Percentiles rank a stretch among this genome's conserved stretches.
Evolutionary conservation across 257 asterid species (phyloP).

Genomic region (Ehretia macrophylla): DNA sequence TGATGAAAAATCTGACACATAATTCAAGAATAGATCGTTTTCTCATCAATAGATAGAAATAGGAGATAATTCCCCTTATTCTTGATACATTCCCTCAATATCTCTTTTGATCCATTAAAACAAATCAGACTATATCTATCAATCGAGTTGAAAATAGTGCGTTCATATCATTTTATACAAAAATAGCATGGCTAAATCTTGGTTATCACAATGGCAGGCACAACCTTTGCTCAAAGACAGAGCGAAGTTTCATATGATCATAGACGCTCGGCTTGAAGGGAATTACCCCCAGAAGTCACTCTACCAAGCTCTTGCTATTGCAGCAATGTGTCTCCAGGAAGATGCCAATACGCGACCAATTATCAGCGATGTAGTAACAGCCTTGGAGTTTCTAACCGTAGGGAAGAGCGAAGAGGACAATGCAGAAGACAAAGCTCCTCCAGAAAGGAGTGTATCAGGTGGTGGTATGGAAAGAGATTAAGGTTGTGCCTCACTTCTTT

Average conservation of each 20-base stretch:
- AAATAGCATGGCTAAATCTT: background rate
- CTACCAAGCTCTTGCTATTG: conserved; percentile 58
- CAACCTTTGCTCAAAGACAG: conserved; percentile 53
- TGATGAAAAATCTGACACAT: too few species aligned
- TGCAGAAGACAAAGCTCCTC: background rate
- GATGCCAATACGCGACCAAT: conserved; percentile 52
- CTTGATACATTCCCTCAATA: too few species aligned
- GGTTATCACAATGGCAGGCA: conserved; percentile 30
- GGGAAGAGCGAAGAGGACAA: conserved; percentile 7
- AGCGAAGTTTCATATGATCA: conserved; percentile 44
- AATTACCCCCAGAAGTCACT: conserved; percentile 44
- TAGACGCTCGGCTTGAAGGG: conserved; percentile 45
- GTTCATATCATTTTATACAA: background rate
- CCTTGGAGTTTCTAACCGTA: conserved; percentile 30
- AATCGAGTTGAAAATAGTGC: too few species aligned
- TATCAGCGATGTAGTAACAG: conserved; percentile 50
- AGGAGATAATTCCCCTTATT: too few species aligned
- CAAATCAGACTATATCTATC: too few species aligned
- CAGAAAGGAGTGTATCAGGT: background rate
- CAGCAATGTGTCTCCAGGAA: conserved; percentile 67
- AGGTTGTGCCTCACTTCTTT: too few species aligned
- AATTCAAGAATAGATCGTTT: background rate
- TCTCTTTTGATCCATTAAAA: too few species aligned
- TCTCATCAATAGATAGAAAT: too few species aligned
- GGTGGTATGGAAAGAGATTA: background rate